Base-by-base conservation (phyloP, 352 stramenopile species). In the Phytopythium oedochilum region DNA sequence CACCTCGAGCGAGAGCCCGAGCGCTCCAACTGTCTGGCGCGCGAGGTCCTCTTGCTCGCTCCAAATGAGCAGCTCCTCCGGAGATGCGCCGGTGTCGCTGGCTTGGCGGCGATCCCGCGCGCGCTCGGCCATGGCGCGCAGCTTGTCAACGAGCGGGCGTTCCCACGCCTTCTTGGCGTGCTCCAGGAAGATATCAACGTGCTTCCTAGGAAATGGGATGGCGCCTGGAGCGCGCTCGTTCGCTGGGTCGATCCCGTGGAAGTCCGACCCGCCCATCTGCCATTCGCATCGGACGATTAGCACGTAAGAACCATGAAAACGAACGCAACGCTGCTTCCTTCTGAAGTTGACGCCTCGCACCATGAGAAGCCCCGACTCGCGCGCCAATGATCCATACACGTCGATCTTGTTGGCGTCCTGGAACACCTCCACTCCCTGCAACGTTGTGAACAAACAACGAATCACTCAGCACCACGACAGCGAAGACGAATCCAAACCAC, bases 361-460 rank as follows among this genome's bases (percentile, higher is more conserved):
- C 63, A 75, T 86, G 25, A 94, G 60, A 11, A 94, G 61, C 2
- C 69, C 61, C 18, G 77, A 90, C 63, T 94, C 84, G 26, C 68
- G 81, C n/a, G 84, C 84, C 22, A 91, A 65, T 9, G 63, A 64
- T 10, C 82, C 79, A 63, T 94, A 94, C 64, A 88, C 77, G 57
- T 92, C 78, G 55, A 94, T 88, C 61, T 92, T 94, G 53, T 65
- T 73, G 12, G 63, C 75, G 51, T 92, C 83, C 53, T 92, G 81
- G 52, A 88, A 94, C 25, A 94, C 84, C 42, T 94, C 84, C 17
- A 94, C 62, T 31, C 84, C 84, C 78, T 94, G 55, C 15, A 55
- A 45, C 47, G 25, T n/a, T n/a, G n/a, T n/a, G 2, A 29, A 29
- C 18, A 12, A 9, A n/a, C 38, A 34, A 23, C 4, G 32, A 11